A percentile compares a stretch with the other conserved stretches of the same genome.
Conservation (phyloP, 192 early-diverging fungal species). For the Coemansia sp. region DNA sequence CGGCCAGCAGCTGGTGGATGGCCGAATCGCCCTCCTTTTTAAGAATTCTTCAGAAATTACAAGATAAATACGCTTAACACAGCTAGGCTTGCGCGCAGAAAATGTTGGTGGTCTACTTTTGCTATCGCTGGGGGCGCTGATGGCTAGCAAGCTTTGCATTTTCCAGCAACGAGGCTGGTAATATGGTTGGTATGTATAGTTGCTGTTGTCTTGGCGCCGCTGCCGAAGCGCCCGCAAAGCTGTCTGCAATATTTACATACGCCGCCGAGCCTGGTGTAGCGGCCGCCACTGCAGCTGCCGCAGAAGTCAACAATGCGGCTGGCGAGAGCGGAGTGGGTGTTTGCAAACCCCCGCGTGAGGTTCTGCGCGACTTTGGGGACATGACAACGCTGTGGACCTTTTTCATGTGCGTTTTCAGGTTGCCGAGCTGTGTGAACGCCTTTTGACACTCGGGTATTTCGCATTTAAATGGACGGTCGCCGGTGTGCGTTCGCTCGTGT, state of each 20-base stretch:
- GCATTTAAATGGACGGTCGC: constrained; percentile 74
- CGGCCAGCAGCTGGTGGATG: not conserved
- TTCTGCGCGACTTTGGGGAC: constrained; percentile 2
- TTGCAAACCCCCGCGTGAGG: not conserved
- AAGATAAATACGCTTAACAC: too few relatives aligned
- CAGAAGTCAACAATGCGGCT: not conserved
- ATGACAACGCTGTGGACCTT: constrained; percentile 31
- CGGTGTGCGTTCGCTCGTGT: constrained; percentile 74
- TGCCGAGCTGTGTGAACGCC: constrained; percentile 73
- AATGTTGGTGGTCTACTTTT: not conserved
- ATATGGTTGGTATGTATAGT: not conserved
- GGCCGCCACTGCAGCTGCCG: not conserved
- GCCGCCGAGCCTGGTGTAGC: not conserved
- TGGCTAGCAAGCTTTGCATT: constrained; percentile 2
- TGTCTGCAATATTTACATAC: constrained; percentile 1
- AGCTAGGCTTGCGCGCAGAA: too few relatives aligned
- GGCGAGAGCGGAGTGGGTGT: not conserved
- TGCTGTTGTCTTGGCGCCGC: not conserved
- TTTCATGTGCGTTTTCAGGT: constrained; percentile 53
- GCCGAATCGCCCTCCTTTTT: not conserved
- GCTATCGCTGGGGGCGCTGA: not conserved
- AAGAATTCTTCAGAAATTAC: not conserved
- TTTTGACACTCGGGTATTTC: constrained; percentile 59
- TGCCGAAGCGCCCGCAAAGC: not conserved
- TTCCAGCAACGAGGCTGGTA: not conserved